phyloP scores from a whole-genome alignment of 2,329 filamentous ascomycete genomes.

The Colletotrichum cuscutae region DNA sequence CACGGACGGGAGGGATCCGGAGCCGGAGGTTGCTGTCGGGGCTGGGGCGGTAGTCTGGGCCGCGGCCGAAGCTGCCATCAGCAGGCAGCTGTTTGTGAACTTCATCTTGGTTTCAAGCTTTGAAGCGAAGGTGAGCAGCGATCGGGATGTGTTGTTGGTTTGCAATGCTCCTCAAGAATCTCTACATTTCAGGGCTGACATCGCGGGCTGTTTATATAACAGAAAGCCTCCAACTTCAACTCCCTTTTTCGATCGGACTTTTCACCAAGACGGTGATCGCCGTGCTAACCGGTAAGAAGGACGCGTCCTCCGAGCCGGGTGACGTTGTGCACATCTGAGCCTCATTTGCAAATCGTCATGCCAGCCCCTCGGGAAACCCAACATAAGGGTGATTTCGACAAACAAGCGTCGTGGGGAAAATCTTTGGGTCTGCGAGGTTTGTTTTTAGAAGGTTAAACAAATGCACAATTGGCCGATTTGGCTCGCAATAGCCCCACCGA shows the following conservation, averaged over 20 bases:
- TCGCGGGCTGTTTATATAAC: background rate
- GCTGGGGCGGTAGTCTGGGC: conserved; percentile 3
- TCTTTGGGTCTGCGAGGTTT: background rate
- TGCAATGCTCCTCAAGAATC: background rate
- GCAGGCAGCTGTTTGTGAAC: background rate
- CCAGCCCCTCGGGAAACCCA: background rate
- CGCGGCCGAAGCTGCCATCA: background rate
- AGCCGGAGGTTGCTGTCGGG: background rate
- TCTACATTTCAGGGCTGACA: background rate
- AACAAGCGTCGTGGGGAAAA: background rate
- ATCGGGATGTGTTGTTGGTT: background rate
- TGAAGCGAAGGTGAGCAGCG: background rate
- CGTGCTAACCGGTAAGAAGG: background rate
- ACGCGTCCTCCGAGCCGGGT: conserved; percentile 5
- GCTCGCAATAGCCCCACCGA: conserved; percentile 8
- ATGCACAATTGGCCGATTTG: background rate
- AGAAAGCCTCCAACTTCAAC: too few species aligned
- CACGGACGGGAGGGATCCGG: conserved; percentile 1
- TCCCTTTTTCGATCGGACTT: too few species aligned
- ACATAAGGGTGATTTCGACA: conserved; percentile 5
- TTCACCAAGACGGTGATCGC: background rate
- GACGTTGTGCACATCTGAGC: conserved; percentile 1
- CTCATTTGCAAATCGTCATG: conserved; percentile 1
- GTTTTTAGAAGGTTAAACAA: background rate
- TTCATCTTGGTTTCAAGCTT: background rate